These are phyloP conservation scores for Arabidopsis arenosa DNA, from an alignment of 345 rosid genomes.

Conservation along the genomic window DNA sequence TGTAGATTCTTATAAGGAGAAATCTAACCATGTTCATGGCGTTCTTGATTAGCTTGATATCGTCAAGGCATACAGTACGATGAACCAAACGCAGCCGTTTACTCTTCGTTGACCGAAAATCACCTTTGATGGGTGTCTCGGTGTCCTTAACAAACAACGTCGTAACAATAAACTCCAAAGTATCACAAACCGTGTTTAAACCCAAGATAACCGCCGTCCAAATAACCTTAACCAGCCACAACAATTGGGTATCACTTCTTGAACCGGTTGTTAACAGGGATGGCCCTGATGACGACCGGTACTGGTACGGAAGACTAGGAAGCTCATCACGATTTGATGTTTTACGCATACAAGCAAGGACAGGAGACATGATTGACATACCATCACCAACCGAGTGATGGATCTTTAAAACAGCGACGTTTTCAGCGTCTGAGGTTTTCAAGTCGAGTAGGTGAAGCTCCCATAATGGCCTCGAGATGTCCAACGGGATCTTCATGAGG, in stretches of 20 bases:
- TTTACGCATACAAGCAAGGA: conserved; percentile 56
- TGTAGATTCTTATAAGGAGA: background rate
- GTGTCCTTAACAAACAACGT: conserved; percentile 49
- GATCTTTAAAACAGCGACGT: conserved; percentile 43
- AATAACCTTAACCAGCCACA: conserved; percentile 45
- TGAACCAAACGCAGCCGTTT: conserved; percentile 46
- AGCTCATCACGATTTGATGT: conserved; percentile 55
- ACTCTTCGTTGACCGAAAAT: background rate
- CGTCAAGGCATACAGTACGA: conserved; percentile 50
- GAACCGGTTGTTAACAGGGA: background rate
- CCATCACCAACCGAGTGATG: conserved; percentile 66
- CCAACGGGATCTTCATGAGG: conserved; percentile 54
- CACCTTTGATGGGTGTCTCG: conserved; percentile 52
- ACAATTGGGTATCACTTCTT: conserved; percentile 32
- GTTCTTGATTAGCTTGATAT: conserved; percentile 49
- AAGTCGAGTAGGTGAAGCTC: conserved; percentile 69
- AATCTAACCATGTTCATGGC: conserved; percentile 40
- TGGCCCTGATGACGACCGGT: background rate
- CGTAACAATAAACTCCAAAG: conserved; percentile 45
- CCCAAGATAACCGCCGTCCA: conserved; percentile 48
- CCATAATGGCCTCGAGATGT: conserved; percentile 67
- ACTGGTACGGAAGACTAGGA: conserved; percentile 59
- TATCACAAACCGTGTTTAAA: conserved; percentile 57
- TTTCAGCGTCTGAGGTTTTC: conserved; percentile 66
- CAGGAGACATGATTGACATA: conserved; percentile 58